Percentiles rank a stretch among this genome's conserved stretches.
These are phyloP conservation scores for Tylopilus balloui DNA, from an alignment of 768 basidiomycete species.

Conservation along the genomic window DNA sequence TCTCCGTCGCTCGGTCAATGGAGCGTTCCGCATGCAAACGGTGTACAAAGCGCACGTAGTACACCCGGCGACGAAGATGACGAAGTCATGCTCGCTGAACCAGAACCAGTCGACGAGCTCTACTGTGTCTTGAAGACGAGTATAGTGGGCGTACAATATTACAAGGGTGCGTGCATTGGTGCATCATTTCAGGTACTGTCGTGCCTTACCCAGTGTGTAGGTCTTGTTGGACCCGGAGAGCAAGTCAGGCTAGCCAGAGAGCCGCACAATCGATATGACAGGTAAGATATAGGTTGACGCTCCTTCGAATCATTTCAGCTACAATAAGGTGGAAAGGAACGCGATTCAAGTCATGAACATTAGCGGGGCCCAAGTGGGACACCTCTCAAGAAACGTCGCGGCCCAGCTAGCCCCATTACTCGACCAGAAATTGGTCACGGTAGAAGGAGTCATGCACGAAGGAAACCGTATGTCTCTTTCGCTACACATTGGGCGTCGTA, in stretches of 20 bases:
- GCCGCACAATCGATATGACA: conserved; percentile 64
- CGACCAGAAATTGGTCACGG: conserved; percentile 55
- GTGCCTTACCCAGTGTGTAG: conserved; percentile 35
- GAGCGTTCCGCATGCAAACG: conserved; percentile 16
- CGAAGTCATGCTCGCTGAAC: conserved; percentile 39
- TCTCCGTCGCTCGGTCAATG: conserved; percentile 12
- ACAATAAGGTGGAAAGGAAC: conserved; percentile 42
- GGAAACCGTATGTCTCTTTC: conserved; percentile 56
- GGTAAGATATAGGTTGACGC: conserved; percentile 33
- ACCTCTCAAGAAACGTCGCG: conserved; percentile 61
- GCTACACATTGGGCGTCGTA: not conserved
- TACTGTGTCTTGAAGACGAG: conserved; percentile 55
- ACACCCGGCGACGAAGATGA: conserved; percentile 37
- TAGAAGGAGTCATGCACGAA: conserved; percentile 65
- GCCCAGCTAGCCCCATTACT: conserved; percentile 64
- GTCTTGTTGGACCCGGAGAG: conserved; percentile 76
- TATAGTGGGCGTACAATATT: conserved; percentile 84
- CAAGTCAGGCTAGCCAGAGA: conserved; percentile 66
- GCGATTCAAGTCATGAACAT: conserved; percentile 84
- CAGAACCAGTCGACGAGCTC: conserved; percentile 60
- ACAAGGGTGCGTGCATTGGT: conserved; percentile 44
- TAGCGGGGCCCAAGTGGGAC: conserved; percentile 69
- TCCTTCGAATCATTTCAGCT: not conserved
- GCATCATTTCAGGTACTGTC: not conserved
- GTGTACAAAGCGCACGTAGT: not conserved